Conservation (phyloP, 306 rosid genomes). For the Amphicarpaea edgeworthii region DNA sequence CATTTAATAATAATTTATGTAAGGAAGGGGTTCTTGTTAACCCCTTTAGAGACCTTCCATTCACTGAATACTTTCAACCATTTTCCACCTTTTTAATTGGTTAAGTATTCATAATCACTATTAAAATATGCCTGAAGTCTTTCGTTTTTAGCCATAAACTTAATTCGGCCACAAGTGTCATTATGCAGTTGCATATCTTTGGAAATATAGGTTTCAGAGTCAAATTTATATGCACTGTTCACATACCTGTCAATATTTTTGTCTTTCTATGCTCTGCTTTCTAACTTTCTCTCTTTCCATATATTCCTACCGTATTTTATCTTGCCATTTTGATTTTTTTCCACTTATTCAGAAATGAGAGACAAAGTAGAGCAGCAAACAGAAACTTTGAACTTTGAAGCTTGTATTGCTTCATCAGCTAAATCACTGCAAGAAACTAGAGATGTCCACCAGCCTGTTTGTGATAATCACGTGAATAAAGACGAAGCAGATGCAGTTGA, state of each 20-base stretch:
- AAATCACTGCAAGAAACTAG: slow-evolving; percentile 47
- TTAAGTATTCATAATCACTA: background rate
- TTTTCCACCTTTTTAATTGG: slow-evolving; percentile 13
- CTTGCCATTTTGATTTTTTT: slow-evolving; percentile 34
- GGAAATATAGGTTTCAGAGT: slow-evolving; percentile 8
- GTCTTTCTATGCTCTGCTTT: slow-evolving; percentile 3
- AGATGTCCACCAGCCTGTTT: slow-evolving; percentile 45
- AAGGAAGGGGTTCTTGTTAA: slow-evolving; percentile 9
- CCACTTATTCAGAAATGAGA: slow-evolving; percentile 53
- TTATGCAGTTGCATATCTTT: slow-evolving; percentile 8
- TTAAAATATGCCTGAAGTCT: background rate
- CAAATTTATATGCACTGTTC: slow-evolving; percentile 6
- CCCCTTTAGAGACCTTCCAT: background rate
- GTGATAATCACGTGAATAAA: slow-evolving; percentile 41
- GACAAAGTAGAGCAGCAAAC: slow-evolving; percentile 34
- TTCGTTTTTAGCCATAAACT: background rate
- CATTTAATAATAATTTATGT: background rate
- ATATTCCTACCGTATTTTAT: slow-evolving; percentile 10
- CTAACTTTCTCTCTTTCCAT: slow-evolving; percentile 20
- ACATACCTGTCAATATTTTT: slow-evolving; percentile 28
- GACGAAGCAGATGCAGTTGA: slow-evolving; percentile 56
- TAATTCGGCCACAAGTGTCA: background rate
- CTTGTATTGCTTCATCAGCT: slow-evolving; percentile 51
- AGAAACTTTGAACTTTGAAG: slow-evolving; percentile 42
- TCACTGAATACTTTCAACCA: slow-evolving; percentile 9